Conservation (phyloP, 2,329 filamentous ascomycete species). For the Diaporthe velutina region DNA sequence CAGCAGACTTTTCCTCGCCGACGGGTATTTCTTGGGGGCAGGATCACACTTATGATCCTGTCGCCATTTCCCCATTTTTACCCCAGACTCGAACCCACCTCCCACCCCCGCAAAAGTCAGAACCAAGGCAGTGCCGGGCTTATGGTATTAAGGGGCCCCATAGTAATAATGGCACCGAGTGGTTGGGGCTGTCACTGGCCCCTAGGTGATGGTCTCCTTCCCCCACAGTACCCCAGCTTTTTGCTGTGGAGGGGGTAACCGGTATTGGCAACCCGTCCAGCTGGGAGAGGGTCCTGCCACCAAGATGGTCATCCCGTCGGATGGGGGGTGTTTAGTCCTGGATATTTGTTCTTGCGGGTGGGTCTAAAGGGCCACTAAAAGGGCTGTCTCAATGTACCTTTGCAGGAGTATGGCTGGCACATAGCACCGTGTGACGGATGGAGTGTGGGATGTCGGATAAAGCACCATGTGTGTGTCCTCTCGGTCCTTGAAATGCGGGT, state of each 20-base stretch:
- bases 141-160: neutral
- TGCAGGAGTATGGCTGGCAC: neutral
- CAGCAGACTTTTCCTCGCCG: too few species aligned
- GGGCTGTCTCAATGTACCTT: neutral
- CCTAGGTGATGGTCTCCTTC: neutral
- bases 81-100: conserved; percentile 10
- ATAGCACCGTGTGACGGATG: neutral
- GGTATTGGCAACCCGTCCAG: neutral
- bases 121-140: neutral
- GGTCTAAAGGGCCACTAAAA: neutral
- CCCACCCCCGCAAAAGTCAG: conserved; percentile 11
- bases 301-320: neutral
- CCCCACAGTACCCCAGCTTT: conserved; percentile 24
- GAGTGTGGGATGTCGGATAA: neutral
- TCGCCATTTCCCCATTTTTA: conserved; percentile 13
- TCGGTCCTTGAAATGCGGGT: neutral
- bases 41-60: neutral
- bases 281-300: neutral
- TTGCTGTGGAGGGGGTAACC: neutral
- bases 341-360: neutral
- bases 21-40: neutral
- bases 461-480: neutral
- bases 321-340: neutral
- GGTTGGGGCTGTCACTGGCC: neutral
- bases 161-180: conserved; percentile 10